Conservation (phyloP, 208 protist genomes). For the Crithidia mellificae region DNA sequence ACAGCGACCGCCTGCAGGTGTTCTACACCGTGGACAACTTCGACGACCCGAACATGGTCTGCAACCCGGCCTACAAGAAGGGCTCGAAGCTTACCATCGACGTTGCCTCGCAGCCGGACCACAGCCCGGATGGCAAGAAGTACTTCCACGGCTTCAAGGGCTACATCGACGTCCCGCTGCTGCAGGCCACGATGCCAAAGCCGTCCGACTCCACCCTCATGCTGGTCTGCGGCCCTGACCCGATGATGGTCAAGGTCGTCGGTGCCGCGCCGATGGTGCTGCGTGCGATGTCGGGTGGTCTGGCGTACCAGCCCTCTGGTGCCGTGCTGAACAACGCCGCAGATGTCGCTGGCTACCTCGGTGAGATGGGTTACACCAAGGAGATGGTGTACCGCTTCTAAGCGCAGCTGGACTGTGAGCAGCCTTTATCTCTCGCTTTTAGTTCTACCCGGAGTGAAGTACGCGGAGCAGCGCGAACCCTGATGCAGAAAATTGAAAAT, state of each 20-base stretch:
- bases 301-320: conserved; percentile 77
- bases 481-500: background rate
- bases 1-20: conserved; percentile 80
- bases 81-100: conserved; percentile 37
- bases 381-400: conserved; percentile 90
- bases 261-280: conserved; percentile 60
- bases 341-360: conserved; percentile 76
- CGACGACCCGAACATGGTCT: conserved; percentile 50
- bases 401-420: no score
- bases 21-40: conserved; percentile 87
- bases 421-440: no score
- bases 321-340: conserved; percentile 77
- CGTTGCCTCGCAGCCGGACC: conserved; percentile 36
- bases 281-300: conserved; percentile 71
- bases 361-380: conserved; percentile 71
- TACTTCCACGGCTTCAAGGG: conserved; percentile 82
- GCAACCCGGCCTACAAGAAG: conserved; percentile 50
- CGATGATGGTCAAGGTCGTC: conserved; percentile 80
- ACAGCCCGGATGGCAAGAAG: conserved; percentile 47
- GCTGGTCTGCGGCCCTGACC: conserved; percentile 87
- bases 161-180: conserved; percentile 70
- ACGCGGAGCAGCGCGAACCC: background rate
- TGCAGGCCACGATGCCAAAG: conserved; percentile 78
- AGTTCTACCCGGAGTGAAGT: background rate
- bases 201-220: conserved; percentile 72